These are phyloP conservation scores for Lasiosphaeria ovina DNA, from an alignment of 495 filamentous ascomycete genomes.

Conservation along the genomic window DNA sequence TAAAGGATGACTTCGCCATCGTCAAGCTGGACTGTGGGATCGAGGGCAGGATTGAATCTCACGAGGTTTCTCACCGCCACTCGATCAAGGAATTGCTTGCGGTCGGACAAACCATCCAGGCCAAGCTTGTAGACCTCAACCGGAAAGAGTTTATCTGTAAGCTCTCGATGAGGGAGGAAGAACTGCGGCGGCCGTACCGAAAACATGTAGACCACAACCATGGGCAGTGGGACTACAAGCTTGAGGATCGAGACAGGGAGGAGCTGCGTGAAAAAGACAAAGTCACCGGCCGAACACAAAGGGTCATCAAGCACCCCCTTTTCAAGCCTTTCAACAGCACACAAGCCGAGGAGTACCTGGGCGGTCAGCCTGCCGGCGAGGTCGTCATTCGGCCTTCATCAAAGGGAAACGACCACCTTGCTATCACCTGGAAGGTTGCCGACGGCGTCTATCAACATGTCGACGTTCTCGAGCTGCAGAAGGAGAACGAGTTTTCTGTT, in stretches of 20 bases:
- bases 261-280: constrained; percentile 78
- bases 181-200: constrained; percentile 66
- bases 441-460: constrained; percentile 95
- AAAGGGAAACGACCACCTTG: constrained; percentile 89
- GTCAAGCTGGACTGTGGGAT: constrained; percentile 92
- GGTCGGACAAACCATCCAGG: constrained; percentile 77
- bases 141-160: constrained; percentile 76
- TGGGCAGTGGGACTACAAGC: constrained; percentile 80
- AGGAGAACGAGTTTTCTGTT: constrained; percentile 92
- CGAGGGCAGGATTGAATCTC: constrained; percentile 76
- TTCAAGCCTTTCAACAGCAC: constrained; percentile 90
- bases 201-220: constrained; percentile 64
- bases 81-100: constrained; percentile 59
- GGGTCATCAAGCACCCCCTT: constrained; percentile 94
- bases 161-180: constrained; percentile 77
- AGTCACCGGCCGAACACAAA: constrained; percentile 72
- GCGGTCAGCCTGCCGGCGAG: constrained; percentile 78
- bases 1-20: constrained; percentile 88
- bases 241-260: constrained; percentile 76
- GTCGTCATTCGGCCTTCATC: constrained; percentile 93
- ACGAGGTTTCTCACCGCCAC: constrained; percentile 64
- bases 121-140: constrained; percentile 82
- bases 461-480: constrained; percentile 93
- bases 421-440: constrained; percentile 97
- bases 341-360: constrained; percentile 91